A percentile compares a stretch with the other conserved stretches of the same genome.
Evolutionary conservation across 768 basidiomycete species (phyloP).

Genomic region (Dioszegia aurantiaca): DNA sequence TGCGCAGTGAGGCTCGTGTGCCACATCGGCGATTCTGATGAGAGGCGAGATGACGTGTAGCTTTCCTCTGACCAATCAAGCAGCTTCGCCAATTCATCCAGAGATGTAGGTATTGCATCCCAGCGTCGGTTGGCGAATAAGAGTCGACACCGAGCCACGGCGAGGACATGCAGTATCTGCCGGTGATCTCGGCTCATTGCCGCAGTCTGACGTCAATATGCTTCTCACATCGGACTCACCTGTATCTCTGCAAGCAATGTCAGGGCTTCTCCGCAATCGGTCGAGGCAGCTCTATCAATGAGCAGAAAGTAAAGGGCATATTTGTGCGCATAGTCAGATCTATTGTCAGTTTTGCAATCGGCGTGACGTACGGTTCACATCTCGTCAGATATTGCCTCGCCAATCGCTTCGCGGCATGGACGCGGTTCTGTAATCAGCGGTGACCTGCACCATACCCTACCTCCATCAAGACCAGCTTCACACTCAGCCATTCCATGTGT

Average conservation of each 20-base stretch:
- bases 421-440: constrained; percentile 3
- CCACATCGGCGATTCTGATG: neutral
- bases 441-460: neutral
- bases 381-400: neutral
- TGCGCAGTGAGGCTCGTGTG: constrained; percentile 15
- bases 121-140: constrained; percentile 31
- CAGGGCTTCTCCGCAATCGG: constrained; percentile 20
- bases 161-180: constrained; percentile 18
- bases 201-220: constrained; percentile 16
- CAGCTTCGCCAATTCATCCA: constrained; percentile 4
- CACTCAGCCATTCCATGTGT: constrained; percentile 14
- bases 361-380: neutral
- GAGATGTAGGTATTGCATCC: constrained; percentile 22
- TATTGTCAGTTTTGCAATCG: constrained; percentile 1
- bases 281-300: constrained; percentile 10
- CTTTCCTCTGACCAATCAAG: constrained; percentile 14
- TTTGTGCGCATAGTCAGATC: constrained; percentile 17
- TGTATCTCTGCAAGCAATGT: constrained; percentile 20
- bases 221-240: constrained; percentile 11
- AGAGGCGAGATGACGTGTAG: neutral
- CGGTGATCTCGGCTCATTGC: constrained; percentile 16
- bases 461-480: constrained; percentile 6
- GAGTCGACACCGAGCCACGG: constrained; percentile 21
- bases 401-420: constrained; percentile 2
- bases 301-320: constrained; percentile 28